Evolutionary conservation across 345 rosid species (phyloP), one percentile per base, ranked within the genome.

Genomic region (Citrus mangshanensis): DNA sequence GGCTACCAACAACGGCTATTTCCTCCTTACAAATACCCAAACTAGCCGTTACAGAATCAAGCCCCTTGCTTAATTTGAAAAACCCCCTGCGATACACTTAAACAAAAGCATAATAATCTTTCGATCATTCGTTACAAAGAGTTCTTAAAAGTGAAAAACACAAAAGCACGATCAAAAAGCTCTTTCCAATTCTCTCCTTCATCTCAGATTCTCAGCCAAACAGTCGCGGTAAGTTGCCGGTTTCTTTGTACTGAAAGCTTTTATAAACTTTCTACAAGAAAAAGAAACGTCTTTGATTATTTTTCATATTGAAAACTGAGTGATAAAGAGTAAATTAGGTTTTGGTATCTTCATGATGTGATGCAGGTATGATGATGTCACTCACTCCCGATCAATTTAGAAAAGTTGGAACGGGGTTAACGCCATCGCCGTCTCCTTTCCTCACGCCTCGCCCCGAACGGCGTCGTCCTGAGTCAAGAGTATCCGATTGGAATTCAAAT

Each of bases 361-460:
- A 13, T 66, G n/a, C 27, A 80, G 81, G 74, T 74, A 24, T 49
- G 38, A 37, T 78, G 83, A 86, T 89, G 93, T 91, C 94, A 49
- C 81, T 88, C 68, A 93, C 98, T 8, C 96, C 98, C 0, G 96
- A 95, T 67, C 89, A 86, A 12, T 82, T 71, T 49, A 86, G 91
- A 68, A 92, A 90, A 83, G 88, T 74, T 16, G 95, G 91, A 61
- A 12, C 89, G 28, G 99, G 98, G 34, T 77, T 93, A 68, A 80
- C 78, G 4, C 88, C 99, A 16, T 92, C 98, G 78, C 99, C 99
- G 6, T 60, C 86, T 24, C 99, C 98, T 30, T 95, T 95, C 79
- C 80, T 91, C 74, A 93, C 98, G 42, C 98, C 98, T 21, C 91
- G 99, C 0, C 96, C 89, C 1, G 98, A 95, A 84, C 82, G 94